Conservation (phyloP, 2,329 filamentous ascomycete species). For the Pseudogymnoascus sp. region DNA sequence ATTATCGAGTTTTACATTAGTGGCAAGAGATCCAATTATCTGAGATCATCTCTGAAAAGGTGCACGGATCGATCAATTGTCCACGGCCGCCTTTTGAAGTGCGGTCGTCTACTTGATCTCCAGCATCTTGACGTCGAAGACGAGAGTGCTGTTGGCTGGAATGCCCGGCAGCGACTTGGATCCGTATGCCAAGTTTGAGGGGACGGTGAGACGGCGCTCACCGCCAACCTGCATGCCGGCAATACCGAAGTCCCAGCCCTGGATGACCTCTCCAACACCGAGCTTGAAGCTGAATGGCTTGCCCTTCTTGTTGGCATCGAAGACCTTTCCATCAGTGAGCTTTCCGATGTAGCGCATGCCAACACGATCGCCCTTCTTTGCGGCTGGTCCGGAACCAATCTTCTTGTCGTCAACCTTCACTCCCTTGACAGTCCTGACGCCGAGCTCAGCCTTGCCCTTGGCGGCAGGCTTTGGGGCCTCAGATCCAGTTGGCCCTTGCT, state of each 20-base stretch:
- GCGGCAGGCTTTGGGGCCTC: conserved; percentile 43
- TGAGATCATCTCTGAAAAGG: not conserved
- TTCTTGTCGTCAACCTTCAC: conserved; percentile 96
- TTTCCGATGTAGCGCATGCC: conserved; percentile 98
- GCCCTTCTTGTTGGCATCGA: conserved; percentile 98
- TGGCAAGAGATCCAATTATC: conserved; percentile 2
- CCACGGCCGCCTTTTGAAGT: not conserved
- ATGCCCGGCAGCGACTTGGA: conserved; percentile 76
- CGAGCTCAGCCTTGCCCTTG: conserved; percentile 48
- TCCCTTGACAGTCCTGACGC: conserved; percentile 74
- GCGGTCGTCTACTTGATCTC: conserved; percentile 61
- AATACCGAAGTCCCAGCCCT: conserved; percentile 96
- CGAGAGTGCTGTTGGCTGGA: conserved; percentile 79
- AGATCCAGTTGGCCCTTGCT: conserved; percentile 84
- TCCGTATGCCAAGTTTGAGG: conserved; percentile 81
- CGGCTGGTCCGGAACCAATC: conserved; percentile 70
- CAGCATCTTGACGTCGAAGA: conserved; percentile 84
- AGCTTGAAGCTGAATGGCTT: conserved; percentile 96
- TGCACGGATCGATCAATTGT: not conserved
- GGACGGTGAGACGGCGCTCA: conserved; percentile 87
- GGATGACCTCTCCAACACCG: conserved; percentile 91
- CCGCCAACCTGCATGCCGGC: conserved; percentile 87
- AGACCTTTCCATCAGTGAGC: conserved; percentile 86
- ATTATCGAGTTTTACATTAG: conserved; percentile 5
- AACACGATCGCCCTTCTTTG: conserved; percentile 84